phyloP scores from a whole-genome alignment of 1,284 basidiomycete species.

The Apiotrichum laibachii region DNA sequence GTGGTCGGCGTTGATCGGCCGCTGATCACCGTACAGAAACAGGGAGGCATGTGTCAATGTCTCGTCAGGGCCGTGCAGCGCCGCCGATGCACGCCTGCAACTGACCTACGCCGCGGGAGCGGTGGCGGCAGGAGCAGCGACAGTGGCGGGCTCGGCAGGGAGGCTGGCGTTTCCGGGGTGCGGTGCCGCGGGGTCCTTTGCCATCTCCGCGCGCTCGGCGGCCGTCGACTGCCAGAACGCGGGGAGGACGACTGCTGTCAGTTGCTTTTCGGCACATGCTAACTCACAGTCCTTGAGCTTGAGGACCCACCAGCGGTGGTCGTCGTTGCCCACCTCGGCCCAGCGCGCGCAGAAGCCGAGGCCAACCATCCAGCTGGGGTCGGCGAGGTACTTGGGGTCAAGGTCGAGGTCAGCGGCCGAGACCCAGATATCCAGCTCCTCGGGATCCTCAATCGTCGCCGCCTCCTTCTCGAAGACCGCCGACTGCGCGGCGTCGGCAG shows the following conservation, averaged over 20 bases:
- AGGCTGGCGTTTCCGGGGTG: neutral
- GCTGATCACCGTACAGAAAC: too few species aligned
- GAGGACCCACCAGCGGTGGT: conserved; percentile 37
- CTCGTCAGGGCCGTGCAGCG: too few species aligned
- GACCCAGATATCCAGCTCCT: conserved; percentile 29
- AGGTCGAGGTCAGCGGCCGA: conserved; percentile 12
- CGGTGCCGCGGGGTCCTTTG: conserved; percentile 10
- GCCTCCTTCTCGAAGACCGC: conserved; percentile 26
- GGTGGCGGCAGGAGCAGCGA: neutral
- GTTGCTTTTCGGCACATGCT: too few species aligned
- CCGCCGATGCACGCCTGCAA: too few species aligned
- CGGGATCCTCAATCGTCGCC: conserved; percentile 25
- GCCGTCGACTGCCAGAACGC: conserved; percentile 24
- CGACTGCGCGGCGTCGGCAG: neutral
- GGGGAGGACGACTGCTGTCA: conserved; percentile 27
- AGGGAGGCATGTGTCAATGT: too few species aligned
- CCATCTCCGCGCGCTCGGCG: conserved; percentile 1
- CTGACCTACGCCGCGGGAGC: neutral
- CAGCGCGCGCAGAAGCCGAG: conserved; percentile 41
- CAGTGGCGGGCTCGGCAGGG: neutral
- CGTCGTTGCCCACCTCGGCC: conserved; percentile 32
- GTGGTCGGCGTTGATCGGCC: too few species aligned
- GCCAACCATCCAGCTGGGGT: conserved; percentile 25
- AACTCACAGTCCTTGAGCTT: conserved; percentile 43
- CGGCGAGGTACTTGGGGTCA: neutral